Percentiles rank a stretch among this genome's conserved stretches.
These are phyloP conservation scores for Neonectria coccinea DNA, from an alignment of 2,329 filamentous ascomycete genomes.

Conservation along the genomic window DNA sequence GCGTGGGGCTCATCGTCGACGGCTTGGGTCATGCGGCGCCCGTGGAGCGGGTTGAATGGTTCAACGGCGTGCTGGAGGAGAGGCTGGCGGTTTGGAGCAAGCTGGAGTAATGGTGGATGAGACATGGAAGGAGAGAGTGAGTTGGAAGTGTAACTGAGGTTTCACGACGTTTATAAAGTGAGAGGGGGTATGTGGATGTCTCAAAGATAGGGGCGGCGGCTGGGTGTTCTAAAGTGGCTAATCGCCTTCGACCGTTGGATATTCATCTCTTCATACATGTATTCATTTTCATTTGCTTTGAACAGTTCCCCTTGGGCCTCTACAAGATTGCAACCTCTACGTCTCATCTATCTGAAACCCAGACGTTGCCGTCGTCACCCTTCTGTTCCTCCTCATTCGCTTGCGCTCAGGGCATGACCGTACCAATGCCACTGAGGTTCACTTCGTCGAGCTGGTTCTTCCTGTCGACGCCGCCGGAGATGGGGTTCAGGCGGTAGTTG, in stretches of 20 bases:
- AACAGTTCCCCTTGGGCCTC: background rate
- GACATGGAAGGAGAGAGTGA: background rate
- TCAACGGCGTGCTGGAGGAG: conserved; percentile 72
- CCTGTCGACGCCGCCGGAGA: conserved; percentile 85
- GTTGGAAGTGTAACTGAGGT: conserved; percentile 9
- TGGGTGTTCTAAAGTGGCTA: background rate
- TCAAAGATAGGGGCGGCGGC: conserved; percentile 4
- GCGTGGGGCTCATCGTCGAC: conserved; percentile 71
- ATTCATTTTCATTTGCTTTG: conserved; percentile 15
- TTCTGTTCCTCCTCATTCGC: background rate
- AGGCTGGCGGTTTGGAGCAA: conserved; percentile 64
- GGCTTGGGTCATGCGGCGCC: conserved; percentile 81
- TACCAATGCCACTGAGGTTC: conserved; percentile 85
- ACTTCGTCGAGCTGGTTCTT: conserved; percentile 82
- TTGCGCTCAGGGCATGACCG: conserved; percentile 74
- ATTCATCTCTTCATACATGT: conserved; percentile 10
- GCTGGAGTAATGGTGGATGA: conserved; percentile 44
- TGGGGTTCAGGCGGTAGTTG: conserved; percentile 92
- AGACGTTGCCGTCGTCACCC: conserved; percentile 1
- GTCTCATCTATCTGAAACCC: conserved; percentile 6
- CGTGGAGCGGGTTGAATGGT: conserved; percentile 77
- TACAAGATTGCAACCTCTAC: conserved; percentile 9
- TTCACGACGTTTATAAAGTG: conserved; percentile 20
- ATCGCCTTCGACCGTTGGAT: conserved; percentile 2
- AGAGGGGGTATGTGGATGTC: conserved; percentile 19